phyloP scores from a whole-genome alignment of 352 stramenopile species.

The Globisporangium acanthophoron region DNA sequence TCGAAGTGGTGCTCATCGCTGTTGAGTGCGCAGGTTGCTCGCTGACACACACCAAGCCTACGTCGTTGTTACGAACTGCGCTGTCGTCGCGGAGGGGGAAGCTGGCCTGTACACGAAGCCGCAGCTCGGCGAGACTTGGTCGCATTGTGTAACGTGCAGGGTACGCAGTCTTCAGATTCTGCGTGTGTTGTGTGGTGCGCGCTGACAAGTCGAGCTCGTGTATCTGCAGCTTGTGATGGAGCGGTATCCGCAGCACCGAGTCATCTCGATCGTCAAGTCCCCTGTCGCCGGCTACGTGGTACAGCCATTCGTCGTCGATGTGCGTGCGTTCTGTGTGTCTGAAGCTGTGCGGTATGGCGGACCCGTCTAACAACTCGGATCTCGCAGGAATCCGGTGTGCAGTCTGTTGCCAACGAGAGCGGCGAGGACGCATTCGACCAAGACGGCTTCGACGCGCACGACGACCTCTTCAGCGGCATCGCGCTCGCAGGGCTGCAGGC shows the following conservation, averaged over 20 bases:
- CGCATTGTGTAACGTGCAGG: constrained; percentile 61
- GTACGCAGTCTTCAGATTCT: constrained; percentile 15
- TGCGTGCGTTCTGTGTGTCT: constrained; percentile 14
- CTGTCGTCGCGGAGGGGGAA: constrained; percentile 30
- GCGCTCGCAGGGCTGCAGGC: constrained; percentile 32
- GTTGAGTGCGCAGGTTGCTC: constrained; percentile 29
- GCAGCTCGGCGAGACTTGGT: constrained; percentile 58
- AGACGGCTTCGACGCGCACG: constrained; percentile 36
- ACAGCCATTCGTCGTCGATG: constrained; percentile 61
- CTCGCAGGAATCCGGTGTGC: constrained; percentile 35
- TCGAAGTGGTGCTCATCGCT: not conserved
- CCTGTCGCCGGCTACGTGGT: constrained; percentile 44
- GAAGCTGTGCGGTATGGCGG: not conserved
- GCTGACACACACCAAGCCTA: constrained; percentile 63
- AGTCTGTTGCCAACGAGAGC: constrained; percentile 18
- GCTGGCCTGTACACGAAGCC: constrained; percentile 58
- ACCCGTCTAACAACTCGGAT: not conserved
- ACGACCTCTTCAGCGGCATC: constrained; percentile 50
- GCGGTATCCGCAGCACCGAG: constrained; percentile 36
- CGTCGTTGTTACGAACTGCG: constrained; percentile 60
- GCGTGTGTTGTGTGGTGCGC: constrained; percentile 1
- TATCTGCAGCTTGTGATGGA: constrained; percentile 53
- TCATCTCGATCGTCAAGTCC: constrained; percentile 61
- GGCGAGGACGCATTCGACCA: constrained; percentile 5
- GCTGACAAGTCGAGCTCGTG: not conserved